phyloP scores from a whole-genome alignment of 345 rosid species.

The Dimocarpus longan region DNA sequence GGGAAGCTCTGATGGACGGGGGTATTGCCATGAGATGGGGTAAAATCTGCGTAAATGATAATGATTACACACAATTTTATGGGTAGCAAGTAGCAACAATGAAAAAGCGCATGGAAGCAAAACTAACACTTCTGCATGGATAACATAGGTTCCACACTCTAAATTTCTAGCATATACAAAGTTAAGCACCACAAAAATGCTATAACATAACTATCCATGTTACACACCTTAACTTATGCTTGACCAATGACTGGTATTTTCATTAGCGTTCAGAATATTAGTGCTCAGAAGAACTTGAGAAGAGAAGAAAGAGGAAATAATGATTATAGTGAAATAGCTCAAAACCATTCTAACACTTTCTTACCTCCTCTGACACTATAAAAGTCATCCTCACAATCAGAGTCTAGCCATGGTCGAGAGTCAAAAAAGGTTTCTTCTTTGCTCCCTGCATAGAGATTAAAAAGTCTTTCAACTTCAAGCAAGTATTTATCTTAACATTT shows the following conservation, averaged over 20 bases:
- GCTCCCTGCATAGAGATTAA: conserved; percentile 55
- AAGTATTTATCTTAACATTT: not conserved
- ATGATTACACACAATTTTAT: not conserved
- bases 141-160: not conserved
- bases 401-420: conserved; percentile 73
- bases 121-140: not conserved
- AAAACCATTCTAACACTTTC: conserved; percentile 18
- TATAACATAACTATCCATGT: not conserved
- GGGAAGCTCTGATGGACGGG: conserved; percentile 70
- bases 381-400: conserved; percentile 94
- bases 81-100: not conserved
- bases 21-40: conserved; percentile 85
- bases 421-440: conserved; percentile 87
- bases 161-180: not conserved
- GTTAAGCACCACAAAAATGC: not conserved
- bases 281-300: not conserved
- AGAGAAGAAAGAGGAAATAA: not conserved
- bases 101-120: not conserved
- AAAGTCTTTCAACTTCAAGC: not conserved
- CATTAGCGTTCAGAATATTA: not conserved
- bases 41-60: conserved; percentile 61
- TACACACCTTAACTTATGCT: not conserved
- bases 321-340: not conserved
- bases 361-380: conserved; percentile 93
- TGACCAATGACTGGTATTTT: not conserved